phyloP scores from a whole-genome alignment of 1,139 yeast species.

The Suhomyces bokatorum region DNA sequence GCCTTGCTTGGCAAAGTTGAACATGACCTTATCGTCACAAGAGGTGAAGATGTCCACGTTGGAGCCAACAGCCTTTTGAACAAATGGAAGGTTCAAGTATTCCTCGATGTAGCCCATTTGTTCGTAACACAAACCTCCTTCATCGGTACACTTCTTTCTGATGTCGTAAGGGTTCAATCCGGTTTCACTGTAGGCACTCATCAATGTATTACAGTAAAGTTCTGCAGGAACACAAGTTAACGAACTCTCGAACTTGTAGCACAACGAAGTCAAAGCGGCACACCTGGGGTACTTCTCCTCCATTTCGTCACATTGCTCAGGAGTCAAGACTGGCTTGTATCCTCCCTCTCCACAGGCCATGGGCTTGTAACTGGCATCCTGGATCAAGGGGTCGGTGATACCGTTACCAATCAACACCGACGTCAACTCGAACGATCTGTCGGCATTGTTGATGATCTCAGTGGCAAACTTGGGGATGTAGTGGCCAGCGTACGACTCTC shows the following conservation, averaged over 20 bases:
- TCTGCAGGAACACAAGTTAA: conserved; percentile 57
- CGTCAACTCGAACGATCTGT: conserved; percentile 63
- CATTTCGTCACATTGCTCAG: conserved; percentile 61
- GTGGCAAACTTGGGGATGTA: conserved; percentile 78
- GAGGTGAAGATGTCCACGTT: conserved; percentile 55
- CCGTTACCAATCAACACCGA: conserved; percentile 85
- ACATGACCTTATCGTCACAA: conserved; percentile 58
- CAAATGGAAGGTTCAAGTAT: conserved; percentile 59
- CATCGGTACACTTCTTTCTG: conserved; percentile 56
- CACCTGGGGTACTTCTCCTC: conserved; percentile 55
- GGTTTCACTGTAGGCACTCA: conserved; percentile 55
- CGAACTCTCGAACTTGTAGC: conserved; percentile 49
- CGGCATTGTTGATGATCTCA: conserved; percentile 66
- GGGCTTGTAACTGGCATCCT: conserved; percentile 68
- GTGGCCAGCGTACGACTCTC: conserved; percentile 89
- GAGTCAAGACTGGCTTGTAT: conserved; percentile 61
- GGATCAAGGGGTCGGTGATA: conserved; percentile 72
- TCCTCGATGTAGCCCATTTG: conserved; percentile 55
- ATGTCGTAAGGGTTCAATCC: conserved; percentile 73
- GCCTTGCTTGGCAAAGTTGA: conserved; percentile 56
- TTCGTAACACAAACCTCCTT: conserved; percentile 55
- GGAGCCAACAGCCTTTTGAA: conserved; percentile 62
- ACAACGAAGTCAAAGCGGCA: conserved; percentile 49
- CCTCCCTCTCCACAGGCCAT: conserved; percentile 90
- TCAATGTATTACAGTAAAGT: conserved; percentile 39